A percentile compares a stretch with the other conserved stretches of the same genome.
Evolutionary conservation across 2,329 filamentous ascomycete genomes (phyloP).

Genomic region (Coccinonectria pachysandricola): DNA sequence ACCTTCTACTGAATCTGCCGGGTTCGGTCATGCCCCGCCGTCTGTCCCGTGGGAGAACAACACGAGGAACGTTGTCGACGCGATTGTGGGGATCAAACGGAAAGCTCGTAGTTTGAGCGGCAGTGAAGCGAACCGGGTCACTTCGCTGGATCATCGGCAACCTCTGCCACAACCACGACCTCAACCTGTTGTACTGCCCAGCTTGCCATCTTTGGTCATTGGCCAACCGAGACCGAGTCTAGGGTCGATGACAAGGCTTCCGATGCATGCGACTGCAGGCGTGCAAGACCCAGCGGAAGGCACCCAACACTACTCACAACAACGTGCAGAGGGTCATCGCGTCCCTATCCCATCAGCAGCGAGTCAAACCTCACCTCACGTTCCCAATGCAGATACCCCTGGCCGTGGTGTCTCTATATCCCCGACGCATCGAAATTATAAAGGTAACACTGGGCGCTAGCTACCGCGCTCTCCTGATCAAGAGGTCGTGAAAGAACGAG

Average conservation of each 20-base stretch:
- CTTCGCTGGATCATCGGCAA: conserved; percentile 12
- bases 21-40: conserved; percentile 7
- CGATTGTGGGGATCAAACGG: conserved; percentile 17
- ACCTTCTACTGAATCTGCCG: conserved; percentile 9
- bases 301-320: conserved; percentile 12
- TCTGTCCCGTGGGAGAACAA: conserved; percentile 9
- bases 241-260: conserved; percentile 23
- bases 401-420: conserved; percentile 14
- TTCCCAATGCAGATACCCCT: conserved; percentile 11
- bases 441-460: too few species aligned
- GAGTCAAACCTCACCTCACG: conserved; percentile 13
- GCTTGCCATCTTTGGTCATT: conserved; percentile 14
- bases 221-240: conserved; percentile 14
- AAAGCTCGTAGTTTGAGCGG: conserved; percentile 8
- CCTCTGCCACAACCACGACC: conserved; percentile 13
- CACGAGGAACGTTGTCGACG: conserved; percentile 18
- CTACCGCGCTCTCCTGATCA: too few species aligned
- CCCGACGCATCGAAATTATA: conserved; percentile 6
- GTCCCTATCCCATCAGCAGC: conserved; percentile 13
- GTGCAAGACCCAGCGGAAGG: conserved; percentile 17
- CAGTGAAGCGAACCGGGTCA: conserved; percentile 3
- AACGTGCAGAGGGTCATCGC: conserved; percentile 13
- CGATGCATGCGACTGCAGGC: conserved; percentile 29
- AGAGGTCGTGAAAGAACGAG: too few species aligned
- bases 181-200: conserved; percentile 10